Evolutionary conservation across 768 basidiomycete species (phyloP), one percentile per base, ranked within the genome.

Genomic region (Boletus eberwhitei): DNA sequence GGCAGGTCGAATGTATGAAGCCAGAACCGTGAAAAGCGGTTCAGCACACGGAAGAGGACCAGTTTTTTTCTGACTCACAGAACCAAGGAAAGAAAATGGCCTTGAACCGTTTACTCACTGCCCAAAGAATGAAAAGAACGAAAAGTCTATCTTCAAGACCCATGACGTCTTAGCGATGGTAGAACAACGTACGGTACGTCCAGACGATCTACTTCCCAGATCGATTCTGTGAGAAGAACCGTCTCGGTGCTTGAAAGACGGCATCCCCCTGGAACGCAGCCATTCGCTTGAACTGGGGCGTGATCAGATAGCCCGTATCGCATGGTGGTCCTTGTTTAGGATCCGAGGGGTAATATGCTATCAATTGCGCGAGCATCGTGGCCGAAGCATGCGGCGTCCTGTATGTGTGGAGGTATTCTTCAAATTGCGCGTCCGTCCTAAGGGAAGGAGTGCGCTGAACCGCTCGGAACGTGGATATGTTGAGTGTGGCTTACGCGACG

Each of bases 291-390:
- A 72, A 82, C 53, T 83, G 74, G 0, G 78, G 75, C 3, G 76
- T 74, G 6, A 78, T 81, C 17, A 73, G 53, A 38, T 61, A 24
- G 0, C 76, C 74, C 0, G 83, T 84, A 52, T 73, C 73, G 57
- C 77, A 85, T 0, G 83, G 83, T 0, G 81, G 83, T n/a, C 83
- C 83, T 51, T 74, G 59, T 1, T 68, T 64, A 3, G 73, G 60
- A 46, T 78, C 73, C 0, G 61, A 52, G 1, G 81, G 75, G 55
- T 80, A 81, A 45, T 60, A 31, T 4, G 0, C 19, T 51, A 59
- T 52, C 19, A 80, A 42, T 13, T 61, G 51, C 16, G 67, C 59
- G 4, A 77, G 21, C 26, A 63, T 62, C 0, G 36, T 19, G 2
- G 16, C 1, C 0, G 74, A 61, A 1, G 68, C 62, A 5, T 63